Percentiles rank a stretch among this genome's conserved stretches.
Evolutionary conservation across 73 alveolate genomes (phyloP).

Genomic region (Paramecium caudatum): DNA sequence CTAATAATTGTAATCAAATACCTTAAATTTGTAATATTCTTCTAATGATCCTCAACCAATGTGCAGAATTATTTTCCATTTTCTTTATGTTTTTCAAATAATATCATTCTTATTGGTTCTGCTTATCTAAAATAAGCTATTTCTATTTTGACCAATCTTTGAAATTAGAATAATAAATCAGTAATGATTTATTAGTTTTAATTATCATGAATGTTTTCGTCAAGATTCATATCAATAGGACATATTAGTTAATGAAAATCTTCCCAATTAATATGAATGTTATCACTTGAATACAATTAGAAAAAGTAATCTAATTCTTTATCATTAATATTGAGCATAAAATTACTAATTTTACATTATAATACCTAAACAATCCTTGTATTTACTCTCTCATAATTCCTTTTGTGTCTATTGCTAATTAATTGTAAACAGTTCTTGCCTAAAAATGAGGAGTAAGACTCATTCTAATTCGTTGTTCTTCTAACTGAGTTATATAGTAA

Average conservation of each 20-base stretch:
- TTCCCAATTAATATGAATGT: neutral
- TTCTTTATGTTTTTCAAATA: slow-evolving; percentile 53
- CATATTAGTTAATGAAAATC: neutral
- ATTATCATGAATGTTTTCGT: neutral
- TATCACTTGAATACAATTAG: slow-evolving; percentile 48
- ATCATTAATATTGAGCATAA: neutral
- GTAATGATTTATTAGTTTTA: neutral
- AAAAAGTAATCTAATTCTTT: slow-evolving; percentile 33
- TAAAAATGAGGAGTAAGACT: slow-evolving; percentile 49
- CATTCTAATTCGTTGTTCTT: slow-evolving; percentile 36
- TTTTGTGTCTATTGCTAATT: slow-evolving; percentile 25
- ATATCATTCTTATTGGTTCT: slow-evolving; percentile 34
- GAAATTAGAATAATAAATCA: neutral
- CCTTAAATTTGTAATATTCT: neutral
- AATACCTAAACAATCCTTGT: neutral
- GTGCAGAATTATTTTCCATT: slow-evolving; percentile 35
- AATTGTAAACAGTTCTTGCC: neutral
- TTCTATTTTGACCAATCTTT: neutral
- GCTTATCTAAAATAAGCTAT: slow-evolving; percentile 24
- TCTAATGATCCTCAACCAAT: neutral
- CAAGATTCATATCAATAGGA: neutral
- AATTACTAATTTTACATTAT: neutral
- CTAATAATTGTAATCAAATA: neutral
- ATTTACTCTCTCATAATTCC: neutral
- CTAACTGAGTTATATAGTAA: neutral